Conservation (phyloP, 768 basidiomycete genomes). For the Boletus reticuloceps region DNA sequence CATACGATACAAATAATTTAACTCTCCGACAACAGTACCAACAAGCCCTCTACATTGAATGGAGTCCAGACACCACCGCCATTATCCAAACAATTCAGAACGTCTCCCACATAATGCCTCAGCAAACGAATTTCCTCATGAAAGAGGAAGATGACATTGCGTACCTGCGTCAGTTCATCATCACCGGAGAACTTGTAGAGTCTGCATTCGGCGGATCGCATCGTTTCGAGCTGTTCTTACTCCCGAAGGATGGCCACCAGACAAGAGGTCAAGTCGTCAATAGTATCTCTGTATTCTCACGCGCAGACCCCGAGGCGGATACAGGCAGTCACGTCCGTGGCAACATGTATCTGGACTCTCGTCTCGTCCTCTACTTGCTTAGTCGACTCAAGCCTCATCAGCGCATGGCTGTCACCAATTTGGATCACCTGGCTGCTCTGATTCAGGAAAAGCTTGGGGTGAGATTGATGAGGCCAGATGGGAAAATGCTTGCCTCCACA, state of each 20-base stretch:
- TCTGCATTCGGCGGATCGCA: constrained; percentile 16
- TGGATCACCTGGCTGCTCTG: neutral
- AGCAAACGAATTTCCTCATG: constrained; percentile 1
- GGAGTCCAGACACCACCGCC: neutral
- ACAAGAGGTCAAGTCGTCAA: constrained; percentile 2
- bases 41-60: neutral
- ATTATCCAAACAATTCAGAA: neutral
- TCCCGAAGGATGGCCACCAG: constrained; percentile 3
- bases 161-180: constrained; percentile 3
- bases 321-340: constrained; percentile 6
- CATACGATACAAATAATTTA: neutral
- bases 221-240: constrained; percentile 12
- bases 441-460: constrained; percentile 6
- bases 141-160: neutral
- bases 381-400: neutral
- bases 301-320: neutral
- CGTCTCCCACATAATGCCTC: neutral
- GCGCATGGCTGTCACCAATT: neutral
- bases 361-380: constrained; percentile 11
- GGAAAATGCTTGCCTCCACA: constrained; percentile 2
- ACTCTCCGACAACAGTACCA: constrained; percentile 3
- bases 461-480: constrained; percentile 11
- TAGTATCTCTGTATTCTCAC: constrained; percentile 9
- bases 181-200: constrained; percentile 8
- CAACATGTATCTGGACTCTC: constrained; percentile 11